Evolutionary conservation across 805 yeast species (phyloP).

Genomic region (Monosporozyma yasuniensis): DNA sequence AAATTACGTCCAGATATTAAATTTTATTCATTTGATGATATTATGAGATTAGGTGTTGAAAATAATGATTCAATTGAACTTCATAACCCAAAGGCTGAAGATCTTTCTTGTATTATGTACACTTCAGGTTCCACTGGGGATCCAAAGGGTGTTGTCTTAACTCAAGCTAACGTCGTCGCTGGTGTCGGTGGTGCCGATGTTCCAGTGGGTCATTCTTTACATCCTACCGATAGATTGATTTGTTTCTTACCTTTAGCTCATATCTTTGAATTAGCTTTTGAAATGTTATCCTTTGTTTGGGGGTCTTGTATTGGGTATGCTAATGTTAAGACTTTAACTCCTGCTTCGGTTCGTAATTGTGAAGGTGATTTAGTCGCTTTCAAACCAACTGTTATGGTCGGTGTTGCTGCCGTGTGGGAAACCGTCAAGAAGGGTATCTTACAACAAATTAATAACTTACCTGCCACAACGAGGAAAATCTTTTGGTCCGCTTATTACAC

Average conservation of each 20-base stretch:
- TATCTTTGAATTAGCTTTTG: slow-evolving; percentile 87
- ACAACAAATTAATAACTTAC: slow-evolving; percentile 58
- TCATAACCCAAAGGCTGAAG: slow-evolving; percentile 40
- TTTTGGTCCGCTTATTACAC: slow-evolving; percentile 85
- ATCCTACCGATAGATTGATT: slow-evolving; percentile 59
- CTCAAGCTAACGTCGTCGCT: slow-evolving; percentile 61
- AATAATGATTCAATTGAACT: slow-evolving; percentile 31
- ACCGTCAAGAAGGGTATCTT: slow-evolving; percentile 85
- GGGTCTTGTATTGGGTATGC: slow-evolving; percentile 89
- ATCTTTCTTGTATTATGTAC: slow-evolving; percentile 56
- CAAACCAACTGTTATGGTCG: slow-evolving; percentile 91
- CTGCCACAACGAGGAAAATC: slow-evolving; percentile 59
- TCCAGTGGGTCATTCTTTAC: slow-evolving; percentile 48
- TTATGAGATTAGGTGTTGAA: slow-evolving; percentile 53
- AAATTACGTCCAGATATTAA: slow-evolving; percentile 69
- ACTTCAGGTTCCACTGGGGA: slow-evolving; percentile 74
- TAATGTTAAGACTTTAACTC: slow-evolving; percentile 82
- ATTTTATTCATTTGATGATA: slow-evolving; percentile 56
- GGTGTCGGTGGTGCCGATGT: slow-evolving; percentile 78
- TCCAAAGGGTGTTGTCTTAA: slow-evolving; percentile 68
- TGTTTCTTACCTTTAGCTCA: slow-evolving; percentile 94
- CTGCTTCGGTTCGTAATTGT: slow-evolving; percentile 73
- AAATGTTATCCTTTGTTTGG: slow-evolving; percentile 74
- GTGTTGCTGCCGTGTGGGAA: slow-evolving; percentile 99
- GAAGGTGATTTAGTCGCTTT: slow-evolving; percentile 79